phyloP scores from a whole-genome alignment of 495 filamentous ascomycete genomes.

The Aspergillus olivimuriae region DNA sequence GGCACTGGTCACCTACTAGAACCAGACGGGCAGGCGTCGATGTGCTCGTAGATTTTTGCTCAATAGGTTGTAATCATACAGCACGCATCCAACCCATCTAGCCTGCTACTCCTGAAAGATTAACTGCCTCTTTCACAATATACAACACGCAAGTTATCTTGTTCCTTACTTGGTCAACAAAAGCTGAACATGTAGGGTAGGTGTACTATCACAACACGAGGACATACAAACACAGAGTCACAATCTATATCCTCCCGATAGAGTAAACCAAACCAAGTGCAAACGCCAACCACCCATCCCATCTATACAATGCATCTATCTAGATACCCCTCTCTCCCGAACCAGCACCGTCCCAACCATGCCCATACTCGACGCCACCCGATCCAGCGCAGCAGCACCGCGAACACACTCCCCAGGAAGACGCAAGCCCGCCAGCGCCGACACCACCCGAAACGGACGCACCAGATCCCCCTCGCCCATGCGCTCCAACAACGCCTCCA shows the following conservation, averaged over 20 bases:
- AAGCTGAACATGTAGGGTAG: too few species aligned
- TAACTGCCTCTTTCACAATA: too few species aligned
- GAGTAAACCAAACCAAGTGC: too few species aligned
- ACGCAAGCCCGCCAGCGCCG: slow-evolving; percentile 13
- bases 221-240: too few species aligned
- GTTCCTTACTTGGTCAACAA: too few species aligned
- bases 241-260: too few species aligned
- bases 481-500: slow-evolving; percentile 3
- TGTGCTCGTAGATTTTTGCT: not conserved
- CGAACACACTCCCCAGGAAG: slow-evolving; percentile 16
- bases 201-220: too few species aligned
- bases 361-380: slow-evolving; percentile 34
- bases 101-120: too few species aligned
- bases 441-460: slow-evolving; percentile 13
- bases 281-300: not conserved
- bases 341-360: slow-evolving; percentile 20
- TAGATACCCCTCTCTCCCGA: not conserved
- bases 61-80: not conserved
- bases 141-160: too few species aligned
- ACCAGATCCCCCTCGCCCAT: slow-evolving; percentile 7
- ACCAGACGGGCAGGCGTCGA: slow-evolving; percentile 4
- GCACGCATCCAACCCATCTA: too few species aligned
- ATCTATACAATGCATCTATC: not conserved
- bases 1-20: too few species aligned
- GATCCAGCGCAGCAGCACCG: slow-evolving; percentile 31